Percentiles rank a stretch among this genome's conserved stretches.
phyloP scores from a whole-genome alignment of 1,284 basidiomycete genomes.

The Puccinia coronata region DNA sequence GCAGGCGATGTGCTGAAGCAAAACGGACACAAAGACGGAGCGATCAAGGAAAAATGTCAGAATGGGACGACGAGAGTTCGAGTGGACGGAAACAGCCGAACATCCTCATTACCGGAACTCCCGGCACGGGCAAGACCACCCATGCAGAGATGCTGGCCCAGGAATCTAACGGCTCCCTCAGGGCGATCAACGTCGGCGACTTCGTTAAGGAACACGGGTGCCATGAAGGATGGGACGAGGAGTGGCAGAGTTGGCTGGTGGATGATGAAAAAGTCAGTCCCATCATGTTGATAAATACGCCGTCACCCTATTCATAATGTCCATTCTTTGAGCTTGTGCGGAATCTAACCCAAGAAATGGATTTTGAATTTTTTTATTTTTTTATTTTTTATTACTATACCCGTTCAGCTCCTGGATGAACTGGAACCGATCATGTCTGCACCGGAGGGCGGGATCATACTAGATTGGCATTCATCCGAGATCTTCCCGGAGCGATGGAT shows the following conservation, averaged over 20 bases:
- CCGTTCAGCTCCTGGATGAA: slow-evolving; percentile 74
- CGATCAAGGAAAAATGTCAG: too few relatives aligned
- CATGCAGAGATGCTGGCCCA: slow-evolving; percentile 74
- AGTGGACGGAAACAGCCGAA: slow-evolving; percentile 53
- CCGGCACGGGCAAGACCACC: slow-evolving; percentile 77
- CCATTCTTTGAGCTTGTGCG: neutral
- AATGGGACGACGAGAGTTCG: neutral
- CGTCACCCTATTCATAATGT: neutral
- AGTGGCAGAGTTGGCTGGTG: slow-evolving; percentile 91
- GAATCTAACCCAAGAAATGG: neutral
- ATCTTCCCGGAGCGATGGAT: slow-evolving; percentile 94
- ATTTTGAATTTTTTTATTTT: neutral
- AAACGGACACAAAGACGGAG: too few relatives aligned
- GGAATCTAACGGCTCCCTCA: slow-evolving; percentile 59
- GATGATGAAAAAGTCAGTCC: slow-evolving; percentile 84
- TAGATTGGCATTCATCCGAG: slow-evolving; percentile 98
- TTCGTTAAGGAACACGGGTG: slow-evolving; percentile 80
- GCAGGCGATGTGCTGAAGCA: too few relatives aligned
- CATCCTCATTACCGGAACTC: slow-evolving; percentile 61
- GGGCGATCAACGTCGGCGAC: slow-evolving; percentile 85
- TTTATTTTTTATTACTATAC: too few relatives aligned
- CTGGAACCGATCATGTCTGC: slow-evolving; percentile 61
- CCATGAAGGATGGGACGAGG: slow-evolving; percentile 82
- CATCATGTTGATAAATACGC: neutral
- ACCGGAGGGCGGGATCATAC: slow-evolving; percentile 73